Conservation (phyloP, 495 filamentous ascomycete species). For the Neurospora sp. region DNA sequence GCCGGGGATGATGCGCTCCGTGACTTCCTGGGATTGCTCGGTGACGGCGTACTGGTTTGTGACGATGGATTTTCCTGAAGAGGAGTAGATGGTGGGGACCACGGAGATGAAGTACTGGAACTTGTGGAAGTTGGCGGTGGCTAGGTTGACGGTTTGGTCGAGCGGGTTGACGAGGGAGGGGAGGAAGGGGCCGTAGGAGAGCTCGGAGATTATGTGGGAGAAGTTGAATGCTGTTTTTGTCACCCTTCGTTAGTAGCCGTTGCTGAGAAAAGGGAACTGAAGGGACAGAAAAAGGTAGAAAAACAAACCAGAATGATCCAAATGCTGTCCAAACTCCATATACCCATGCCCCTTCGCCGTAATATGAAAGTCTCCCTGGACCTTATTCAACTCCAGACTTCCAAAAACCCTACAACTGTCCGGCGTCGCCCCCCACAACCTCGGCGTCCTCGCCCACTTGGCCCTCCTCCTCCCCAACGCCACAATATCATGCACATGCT, state of each 20-base stretch:
- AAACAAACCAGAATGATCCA: conserved; percentile 67
- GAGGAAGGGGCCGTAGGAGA: conserved; percentile 94
- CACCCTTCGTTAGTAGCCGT: not conserved
- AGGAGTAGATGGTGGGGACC: conserved; percentile 90
- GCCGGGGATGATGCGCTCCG: conserved; percentile 68
- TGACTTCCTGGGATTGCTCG: conserved; percentile 59
- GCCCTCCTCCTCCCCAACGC: conserved; percentile 44
- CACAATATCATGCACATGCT: conserved; percentile 66
- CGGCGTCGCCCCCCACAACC: conserved; percentile 41
- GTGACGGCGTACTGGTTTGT: conserved; percentile 99
- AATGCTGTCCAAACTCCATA: conserved; percentile 62
- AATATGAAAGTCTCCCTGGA: conserved; percentile 97
- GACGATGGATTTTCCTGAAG: conserved; percentile 53
- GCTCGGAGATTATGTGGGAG: conserved; percentile 90
- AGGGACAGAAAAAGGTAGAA: not conserved
- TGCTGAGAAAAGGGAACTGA: not conserved
- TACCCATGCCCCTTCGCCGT: conserved; percentile 95
- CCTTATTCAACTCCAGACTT: conserved; percentile 84
- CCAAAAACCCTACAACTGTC: conserved; percentile 82
- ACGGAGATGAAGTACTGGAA: conserved; percentile 98
- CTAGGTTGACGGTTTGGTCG: conserved; percentile 75
- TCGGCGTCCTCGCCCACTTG: conserved; percentile 65
- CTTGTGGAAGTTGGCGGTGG: conserved; percentile 72
- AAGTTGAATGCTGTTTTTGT: conserved; percentile 75
- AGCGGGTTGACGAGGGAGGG: conserved; percentile 90